Conservation (phyloP, 306 rosid genomes). For the Lathyrus oleraceus region DNA sequence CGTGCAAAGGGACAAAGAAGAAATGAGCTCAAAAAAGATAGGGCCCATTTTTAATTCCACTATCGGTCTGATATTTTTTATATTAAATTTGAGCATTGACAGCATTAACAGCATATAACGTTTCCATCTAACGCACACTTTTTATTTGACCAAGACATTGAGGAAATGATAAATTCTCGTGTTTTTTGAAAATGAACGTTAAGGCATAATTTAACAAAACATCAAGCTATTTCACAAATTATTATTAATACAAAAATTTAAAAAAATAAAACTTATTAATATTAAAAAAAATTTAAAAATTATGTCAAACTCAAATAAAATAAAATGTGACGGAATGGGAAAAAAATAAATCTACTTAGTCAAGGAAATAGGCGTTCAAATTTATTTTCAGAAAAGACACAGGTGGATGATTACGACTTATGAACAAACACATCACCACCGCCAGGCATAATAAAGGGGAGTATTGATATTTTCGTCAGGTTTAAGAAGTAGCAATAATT, state of each 20-base stretch:
- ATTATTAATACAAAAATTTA: too few species aligned
- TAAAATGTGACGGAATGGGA: too few species aligned
- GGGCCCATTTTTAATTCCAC: slow-evolving; percentile 36
- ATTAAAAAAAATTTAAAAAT: too few species aligned
- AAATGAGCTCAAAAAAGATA: slow-evolving; percentile 23
- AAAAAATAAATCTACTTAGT: not conserved
- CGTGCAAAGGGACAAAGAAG: slow-evolving; percentile 5
- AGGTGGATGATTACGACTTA: slow-evolving; percentile 37
- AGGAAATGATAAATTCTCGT: not conserved
- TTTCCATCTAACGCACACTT: not conserved
- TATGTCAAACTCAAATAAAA: too few species aligned
- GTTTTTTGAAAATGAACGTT: not conserved
- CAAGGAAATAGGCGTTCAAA: slow-evolving; percentile 2
- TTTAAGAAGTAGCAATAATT: not conserved
- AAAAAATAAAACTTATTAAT: too few species aligned
- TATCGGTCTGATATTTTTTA: not conserved
- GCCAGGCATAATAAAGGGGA: not conserved
- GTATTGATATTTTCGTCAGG: not conserved
- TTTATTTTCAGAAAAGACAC: slow-evolving; percentile 1
- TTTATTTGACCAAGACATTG: not conserved
- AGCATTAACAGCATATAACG: not conserved
- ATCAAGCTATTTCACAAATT: too few species aligned
- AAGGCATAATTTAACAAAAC: too few species aligned
- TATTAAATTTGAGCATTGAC: not conserved
- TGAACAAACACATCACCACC: slow-evolving; percentile 47